Base-by-base conservation (phyloP, 495 filamentous ascomycete species). In the Aspergillus nidulans region DNA sequence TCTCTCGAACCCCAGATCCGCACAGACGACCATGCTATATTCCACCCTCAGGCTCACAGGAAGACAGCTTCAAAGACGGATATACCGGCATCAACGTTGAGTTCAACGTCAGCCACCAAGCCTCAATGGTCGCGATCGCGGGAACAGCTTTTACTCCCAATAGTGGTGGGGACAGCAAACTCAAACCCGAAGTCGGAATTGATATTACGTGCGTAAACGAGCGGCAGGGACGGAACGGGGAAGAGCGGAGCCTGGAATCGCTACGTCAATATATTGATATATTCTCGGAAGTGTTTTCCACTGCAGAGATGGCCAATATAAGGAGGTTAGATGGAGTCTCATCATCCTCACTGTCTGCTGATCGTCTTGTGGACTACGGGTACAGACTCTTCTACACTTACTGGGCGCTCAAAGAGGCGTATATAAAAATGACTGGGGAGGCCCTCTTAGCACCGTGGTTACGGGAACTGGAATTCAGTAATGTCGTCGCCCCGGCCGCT, bases 51-150 rank as follows among this genome's bases (percentile, higher is more conserved):
- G 18, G 3, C 20, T n/a, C 20, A 4, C 34, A n/a, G 36, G 58
- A 39, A 59, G 44, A 13, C 60, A 1, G 68, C n/a, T n/a, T n/a
- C n/a, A n/a, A n/a, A 34, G 15, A 34, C 4, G 70, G 21, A 75
- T 92, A 16, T 18, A 39, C 10, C 10, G 30, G 9, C 30, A n/a
- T 39, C 4, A 39, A 39, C n/a, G 36, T 39, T 8, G 80, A 87
- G 52, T 96, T 96, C 79, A 96, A 96, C 65, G 87, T 96, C 51
- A 88, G 83, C 49, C 91, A 96, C 64, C 91, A 96, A 67, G 87
- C 86, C 13, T 89, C 88, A 0, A 69, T 96, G 10, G 90, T 92
- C 9, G 78, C 81, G 5, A 63, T 89, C 4, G 77, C 82, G 4
- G 85, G 83, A 32, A 70, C 69, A 0, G 53, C 61, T 52, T 54